Evolutionary conservation across 148 eudicot species (phyloP).

Genomic region (Rhododendron griersonianum): DNA sequence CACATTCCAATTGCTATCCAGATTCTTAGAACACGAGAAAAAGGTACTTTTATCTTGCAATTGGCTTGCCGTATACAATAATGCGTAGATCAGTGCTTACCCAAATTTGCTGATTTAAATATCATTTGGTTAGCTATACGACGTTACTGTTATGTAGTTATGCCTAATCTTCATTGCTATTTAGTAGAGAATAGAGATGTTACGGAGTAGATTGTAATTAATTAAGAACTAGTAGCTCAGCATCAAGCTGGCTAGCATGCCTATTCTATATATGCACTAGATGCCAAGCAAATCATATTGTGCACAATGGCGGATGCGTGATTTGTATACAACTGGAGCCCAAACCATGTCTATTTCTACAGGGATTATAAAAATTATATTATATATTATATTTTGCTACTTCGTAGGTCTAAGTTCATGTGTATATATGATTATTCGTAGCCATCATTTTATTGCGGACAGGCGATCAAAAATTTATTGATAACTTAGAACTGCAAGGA

Average conservation of each 20-base stretch:
- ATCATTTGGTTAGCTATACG: neutral
- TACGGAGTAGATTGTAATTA: neutral
- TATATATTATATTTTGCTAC: neutral
- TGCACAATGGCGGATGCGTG: neutral
- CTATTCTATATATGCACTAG: neutral
- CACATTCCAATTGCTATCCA: conserved; percentile 23
- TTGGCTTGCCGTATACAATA: neutral
- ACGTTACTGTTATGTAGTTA: neutral
- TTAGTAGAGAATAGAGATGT: neutral
- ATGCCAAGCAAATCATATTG: neutral
- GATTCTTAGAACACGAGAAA: conserved; percentile 25
- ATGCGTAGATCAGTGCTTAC: neutral
- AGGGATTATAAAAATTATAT: no score
- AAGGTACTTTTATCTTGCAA: conserved; percentile 6
- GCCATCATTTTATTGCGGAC: no score
- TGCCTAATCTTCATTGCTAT: neutral
- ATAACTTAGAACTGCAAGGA: neutral
- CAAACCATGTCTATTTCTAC: neutral
- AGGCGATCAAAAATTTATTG: no score
- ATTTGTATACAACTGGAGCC: neutral
- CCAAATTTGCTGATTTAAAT: neutral
- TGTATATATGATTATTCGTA: no score
- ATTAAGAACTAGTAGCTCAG: neutral
- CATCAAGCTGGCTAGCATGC: neutral
- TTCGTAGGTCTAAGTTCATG: neutral